phyloP scores from a whole-genome alignment of 2,329 filamentous ascomycete species.

The Chrysoporthe deuterocubensis region DNA sequence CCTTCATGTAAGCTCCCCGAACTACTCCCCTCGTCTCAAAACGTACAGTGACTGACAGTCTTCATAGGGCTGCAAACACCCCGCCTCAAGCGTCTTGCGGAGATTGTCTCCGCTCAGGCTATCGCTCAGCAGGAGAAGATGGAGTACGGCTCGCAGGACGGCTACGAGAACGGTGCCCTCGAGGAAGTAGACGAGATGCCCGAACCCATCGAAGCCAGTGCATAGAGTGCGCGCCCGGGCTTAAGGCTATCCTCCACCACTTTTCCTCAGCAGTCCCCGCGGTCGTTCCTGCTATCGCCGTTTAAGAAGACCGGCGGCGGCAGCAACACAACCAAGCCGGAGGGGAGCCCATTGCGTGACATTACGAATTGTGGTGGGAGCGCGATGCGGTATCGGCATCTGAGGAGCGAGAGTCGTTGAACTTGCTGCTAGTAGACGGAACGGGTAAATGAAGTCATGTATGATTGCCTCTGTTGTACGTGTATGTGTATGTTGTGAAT shows the following conservation, averaged over 20 bases:
- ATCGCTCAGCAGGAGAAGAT: conserved; percentile 93
- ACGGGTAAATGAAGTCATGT: conserved; percentile 28
- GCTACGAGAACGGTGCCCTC: conserved; percentile 53
- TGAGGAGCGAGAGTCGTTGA: conserved; percentile 23
- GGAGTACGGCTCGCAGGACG: conserved; percentile 59
- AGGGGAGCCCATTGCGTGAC: conserved; percentile 24
- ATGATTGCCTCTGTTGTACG: conserved; percentile 25
- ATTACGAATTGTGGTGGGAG: conserved; percentile 33
- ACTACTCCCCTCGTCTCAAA: background rate
- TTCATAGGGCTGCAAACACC: conserved; percentile 88
- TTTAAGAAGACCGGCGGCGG: conserved; percentile 28
- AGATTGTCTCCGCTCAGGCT: conserved; percentile 95
- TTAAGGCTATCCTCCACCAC: conserved; percentile 26
- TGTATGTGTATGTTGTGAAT: conserved; percentile 26
- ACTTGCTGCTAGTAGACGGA: background rate
- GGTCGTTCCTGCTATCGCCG: conserved; percentile 35
- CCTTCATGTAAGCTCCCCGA: conserved; percentile 78
- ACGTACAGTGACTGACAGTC: conserved; percentile 26
- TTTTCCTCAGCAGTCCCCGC: conserved; percentile 33
- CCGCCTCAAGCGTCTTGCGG: conserved; percentile 90
- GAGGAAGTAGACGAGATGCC: conserved; percentile 55
- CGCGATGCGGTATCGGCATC: conserved; percentile 17
- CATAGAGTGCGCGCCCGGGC: conserved; percentile 38
- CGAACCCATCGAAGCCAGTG: conserved; percentile 42
- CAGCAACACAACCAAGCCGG: conserved; percentile 15